Base-by-base conservation (phyloP, 2,329 filamentous ascomycete species). In the Mycosphaerella sp. region DNA sequence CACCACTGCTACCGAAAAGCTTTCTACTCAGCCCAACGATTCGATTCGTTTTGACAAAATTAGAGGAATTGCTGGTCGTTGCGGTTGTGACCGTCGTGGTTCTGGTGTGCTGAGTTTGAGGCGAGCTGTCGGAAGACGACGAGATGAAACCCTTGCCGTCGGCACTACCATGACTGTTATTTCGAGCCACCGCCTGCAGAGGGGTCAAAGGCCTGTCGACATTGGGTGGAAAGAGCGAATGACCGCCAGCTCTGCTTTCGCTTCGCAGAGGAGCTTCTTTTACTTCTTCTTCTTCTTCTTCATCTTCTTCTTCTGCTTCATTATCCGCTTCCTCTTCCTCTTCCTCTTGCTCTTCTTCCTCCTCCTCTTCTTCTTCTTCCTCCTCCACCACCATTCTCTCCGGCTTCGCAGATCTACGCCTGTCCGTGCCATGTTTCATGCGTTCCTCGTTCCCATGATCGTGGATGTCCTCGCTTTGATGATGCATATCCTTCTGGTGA, bases 211-310 rank as follows among this genome's bases (percentile, higher is more conserved):
- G 59, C n/a, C 49, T 51, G 10, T 45, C 45, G n/a, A 49, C 45
- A 29, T 57, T 59, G 26, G 26, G 26, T 6, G 60, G 56, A n/a
- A 60, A 62, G 21, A 60, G 54, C n/a, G 36, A 46, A 2, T 56
- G 54, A 10, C 54, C 55, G n/a, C 49, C 36, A 17, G 6, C 6
- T 36, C 32, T 26, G 17, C 40, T 12, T 6, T 51, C 31, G 32
- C 40, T 21, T 21, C 40, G 41, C 14, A 40, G 11, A 44, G 12
- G 26, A 29, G 26, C 26, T 4, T 29, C 26, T 29, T 29, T 7
- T 42, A 10, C 14, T 50, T 46, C 34, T 21, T 21, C 21, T 3
- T 21, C 21, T 21, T 21, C 21, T 21, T 21, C 21, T 21, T 45
- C 31, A 49, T 46, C 34, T 21, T 21, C 21, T 4, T 21, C 21